These are phyloP conservation scores for Thielaviopsis ethacetica DNA, from an alignment of 2,329 filamentous ascomycete genomes.

Conservation along the genomic window DNA sequence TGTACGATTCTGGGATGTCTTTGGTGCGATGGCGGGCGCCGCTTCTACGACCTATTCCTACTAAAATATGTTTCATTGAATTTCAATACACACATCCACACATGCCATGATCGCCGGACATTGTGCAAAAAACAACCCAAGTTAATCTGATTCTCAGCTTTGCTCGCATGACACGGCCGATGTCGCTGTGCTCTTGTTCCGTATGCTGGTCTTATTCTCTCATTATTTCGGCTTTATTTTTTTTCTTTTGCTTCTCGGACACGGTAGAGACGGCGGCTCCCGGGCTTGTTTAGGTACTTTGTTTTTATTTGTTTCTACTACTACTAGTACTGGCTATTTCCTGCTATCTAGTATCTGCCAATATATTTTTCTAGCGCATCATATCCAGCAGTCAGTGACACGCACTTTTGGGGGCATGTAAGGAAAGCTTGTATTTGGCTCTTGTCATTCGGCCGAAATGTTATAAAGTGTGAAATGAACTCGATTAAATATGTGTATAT, in stretches of 20 bases:
- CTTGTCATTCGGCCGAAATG: too few species aligned
- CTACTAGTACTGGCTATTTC: too few species aligned
- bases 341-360: too few species aligned
- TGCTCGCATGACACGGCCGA: not conserved
- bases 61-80: conserved; percentile 6
- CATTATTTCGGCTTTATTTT: not conserved
- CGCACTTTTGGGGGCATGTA: too few species aligned
- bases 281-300: conserved; percentile 6
- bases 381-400: too few species aligned
- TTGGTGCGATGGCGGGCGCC: conserved; percentile 10
- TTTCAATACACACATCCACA: conserved; percentile 8
- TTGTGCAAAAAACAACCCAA: not conserved
- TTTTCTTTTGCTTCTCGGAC: conserved; percentile 1
- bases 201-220: not conserved
- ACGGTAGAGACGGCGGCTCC: conserved; percentile 5
- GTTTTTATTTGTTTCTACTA: too few species aligned
- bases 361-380: too few species aligned
- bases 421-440: too few species aligned
- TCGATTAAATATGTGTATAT: too few species aligned
- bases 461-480: too few species aligned
- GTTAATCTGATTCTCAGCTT: not conserved
- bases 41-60: conserved; percentile 5
- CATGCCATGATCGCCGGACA: not conserved
- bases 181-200: too few species aligned
- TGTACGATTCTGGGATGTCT: conserved; percentile 8